Evolutionary conservation across 2,329 filamentous ascomycete species (phyloP).

Genomic region (Magnaporthiopsis rhizophila): DNA sequence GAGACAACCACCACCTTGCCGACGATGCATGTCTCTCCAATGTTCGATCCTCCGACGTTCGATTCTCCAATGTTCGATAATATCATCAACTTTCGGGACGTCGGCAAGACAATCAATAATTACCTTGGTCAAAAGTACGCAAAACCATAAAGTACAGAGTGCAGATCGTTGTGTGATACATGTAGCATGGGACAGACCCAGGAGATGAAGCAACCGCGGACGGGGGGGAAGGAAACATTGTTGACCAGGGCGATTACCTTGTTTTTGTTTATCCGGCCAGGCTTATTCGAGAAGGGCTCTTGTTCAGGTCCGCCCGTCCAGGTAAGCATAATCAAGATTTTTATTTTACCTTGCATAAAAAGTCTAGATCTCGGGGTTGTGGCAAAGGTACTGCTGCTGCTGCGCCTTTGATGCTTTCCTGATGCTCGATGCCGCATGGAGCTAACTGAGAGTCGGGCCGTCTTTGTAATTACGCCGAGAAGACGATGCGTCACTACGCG

Average conservation of each 20-base stretch:
- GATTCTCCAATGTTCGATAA: constrained; percentile 34
- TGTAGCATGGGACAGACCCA: neutral
- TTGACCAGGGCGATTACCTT: neutral
- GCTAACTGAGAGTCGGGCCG: neutral
- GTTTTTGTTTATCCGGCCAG: constrained; percentile 18
- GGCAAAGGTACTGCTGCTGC: too few species aligned
- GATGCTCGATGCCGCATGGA: too few species aligned
- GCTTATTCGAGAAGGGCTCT: constrained; percentile 49
- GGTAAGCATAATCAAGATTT: neutral
- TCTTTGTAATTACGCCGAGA: constrained; percentile 14
- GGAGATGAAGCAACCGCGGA: neutral
- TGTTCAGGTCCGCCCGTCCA: constrained; percentile 61
- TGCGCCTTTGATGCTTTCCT: neutral
- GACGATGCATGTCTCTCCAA: neutral
- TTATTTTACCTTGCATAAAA: neutral
- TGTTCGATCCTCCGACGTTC: constrained; percentile 29
- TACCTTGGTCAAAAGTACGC: constrained; percentile 47
- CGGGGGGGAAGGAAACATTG: neutral
- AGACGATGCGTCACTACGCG: constrained; percentile 63
- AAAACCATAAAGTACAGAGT: neutral
- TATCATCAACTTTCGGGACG: constrained; percentile 71
- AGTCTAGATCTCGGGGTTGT: neutral
- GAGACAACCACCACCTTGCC: neutral
- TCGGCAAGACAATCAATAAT: constrained; percentile 58
- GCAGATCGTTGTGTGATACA: too few species aligned